phyloP scores from a whole-genome alignment of 345 rosid species.

The Aethionema arabicum region DNA sequence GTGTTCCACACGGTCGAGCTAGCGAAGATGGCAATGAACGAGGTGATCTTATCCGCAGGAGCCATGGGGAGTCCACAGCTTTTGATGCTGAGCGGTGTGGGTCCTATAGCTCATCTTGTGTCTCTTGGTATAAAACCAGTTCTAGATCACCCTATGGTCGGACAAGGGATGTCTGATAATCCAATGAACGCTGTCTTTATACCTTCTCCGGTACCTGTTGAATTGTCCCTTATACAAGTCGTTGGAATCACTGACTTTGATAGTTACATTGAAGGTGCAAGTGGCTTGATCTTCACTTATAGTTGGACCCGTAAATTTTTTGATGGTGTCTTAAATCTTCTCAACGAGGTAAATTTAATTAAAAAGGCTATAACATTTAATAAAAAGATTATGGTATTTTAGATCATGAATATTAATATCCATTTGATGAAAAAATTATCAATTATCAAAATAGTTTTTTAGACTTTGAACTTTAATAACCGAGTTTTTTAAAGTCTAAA shows the following conservation, averaged over 20 bases:
- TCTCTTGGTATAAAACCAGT: slow-evolving; percentile 46
- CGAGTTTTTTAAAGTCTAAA: too few relatives aligned
- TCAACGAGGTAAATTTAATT: slow-evolving; percentile 46
- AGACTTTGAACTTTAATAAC: too few relatives aligned
- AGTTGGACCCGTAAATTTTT: slow-evolving; percentile 43
- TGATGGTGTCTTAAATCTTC: slow-evolving; percentile 32
- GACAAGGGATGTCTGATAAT: slow-evolving; percentile 81
- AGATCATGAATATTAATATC: too few relatives aligned
- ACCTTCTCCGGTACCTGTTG: slow-evolving; percentile 66
- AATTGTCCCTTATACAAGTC: slow-evolving; percentile 57
- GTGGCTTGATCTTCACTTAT: slow-evolving; percentile 52
- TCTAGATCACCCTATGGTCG: slow-evolving; percentile 64
- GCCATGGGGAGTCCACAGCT: slow-evolving; percentile 87
- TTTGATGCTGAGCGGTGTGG: slow-evolving; percentile 78
- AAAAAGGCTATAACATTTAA: too few relatives aligned
- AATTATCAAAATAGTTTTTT: too few relatives aligned
- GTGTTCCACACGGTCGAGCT: slow-evolving; percentile 46
- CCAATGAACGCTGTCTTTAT: slow-evolving; percentile 65
- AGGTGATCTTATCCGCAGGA: slow-evolving; percentile 70
- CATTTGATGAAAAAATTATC: too few relatives aligned
- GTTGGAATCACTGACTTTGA: slow-evolving; percentile 59
- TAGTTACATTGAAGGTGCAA: slow-evolving; percentile 58
- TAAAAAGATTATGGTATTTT: too few relatives aligned
- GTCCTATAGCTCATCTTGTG: slow-evolving; percentile 55
- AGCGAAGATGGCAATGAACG: slow-evolving; percentile 40